phyloP scores from a whole-genome alignment of 2,329 filamentous ascomycete genomes.

The Lecanicillium sp. region DNA sequence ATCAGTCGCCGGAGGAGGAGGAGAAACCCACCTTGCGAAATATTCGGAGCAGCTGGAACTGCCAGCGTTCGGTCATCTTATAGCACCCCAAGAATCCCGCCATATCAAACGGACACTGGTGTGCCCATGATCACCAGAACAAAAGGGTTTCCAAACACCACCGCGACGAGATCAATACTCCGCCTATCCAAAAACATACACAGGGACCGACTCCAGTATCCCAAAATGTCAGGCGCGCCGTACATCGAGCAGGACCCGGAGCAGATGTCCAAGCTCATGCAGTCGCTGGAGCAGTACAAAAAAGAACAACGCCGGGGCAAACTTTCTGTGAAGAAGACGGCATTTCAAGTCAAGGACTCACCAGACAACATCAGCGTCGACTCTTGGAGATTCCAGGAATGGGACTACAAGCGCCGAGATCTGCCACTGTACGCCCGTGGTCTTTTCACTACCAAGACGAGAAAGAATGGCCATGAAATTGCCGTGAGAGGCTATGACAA shows the following conservation, averaged over 20 bases:
- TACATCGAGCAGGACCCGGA: conserved; percentile 63
- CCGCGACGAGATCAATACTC: no score
- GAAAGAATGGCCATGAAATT: conserved; percentile 66
- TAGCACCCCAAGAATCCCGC: no score
- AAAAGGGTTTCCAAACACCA: no score
- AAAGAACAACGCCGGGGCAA: conserved; percentile 51
- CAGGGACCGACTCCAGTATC: not conserved
- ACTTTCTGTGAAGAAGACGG: conserved; percentile 75
- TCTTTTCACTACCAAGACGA: conserved; percentile 76
- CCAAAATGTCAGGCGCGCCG: conserved; percentile 37
- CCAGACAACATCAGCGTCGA: conserved; percentile 63
- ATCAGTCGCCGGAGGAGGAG: no score
- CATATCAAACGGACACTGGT: no score
- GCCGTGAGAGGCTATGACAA: conserved; percentile 92
- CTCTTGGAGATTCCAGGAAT: conserved; percentile 91
- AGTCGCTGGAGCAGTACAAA: conserved; percentile 51
- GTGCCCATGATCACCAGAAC: no score
- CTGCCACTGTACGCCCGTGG: conserved; percentile 91
- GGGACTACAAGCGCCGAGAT: conserved; percentile 85
- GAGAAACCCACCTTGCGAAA: no score
- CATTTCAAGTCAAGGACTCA: conserved; percentile 60
- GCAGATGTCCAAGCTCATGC: conserved; percentile 60
- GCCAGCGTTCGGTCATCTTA: no score
- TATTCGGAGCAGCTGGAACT: no score
- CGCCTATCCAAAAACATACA: not conserved